These are phyloP conservation scores for Sedum album DNA, from an alignment of 164 flowering plant species.

Conservation along the genomic window DNA sequence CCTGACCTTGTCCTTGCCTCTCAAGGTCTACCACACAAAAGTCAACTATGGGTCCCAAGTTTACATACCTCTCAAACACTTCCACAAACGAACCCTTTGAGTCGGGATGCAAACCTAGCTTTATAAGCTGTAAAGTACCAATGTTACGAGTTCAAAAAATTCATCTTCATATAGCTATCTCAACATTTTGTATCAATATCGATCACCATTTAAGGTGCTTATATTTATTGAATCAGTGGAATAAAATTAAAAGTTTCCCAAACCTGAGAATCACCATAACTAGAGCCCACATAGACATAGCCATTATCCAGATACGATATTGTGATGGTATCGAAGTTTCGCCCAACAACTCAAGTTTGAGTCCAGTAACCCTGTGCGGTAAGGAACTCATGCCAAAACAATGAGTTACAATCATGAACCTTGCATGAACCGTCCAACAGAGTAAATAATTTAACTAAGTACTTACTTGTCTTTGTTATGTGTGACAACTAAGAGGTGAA, in stretches of 20 bases:
- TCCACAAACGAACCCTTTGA: slow-evolving; percentile 95
- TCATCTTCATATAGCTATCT: too few species aligned
- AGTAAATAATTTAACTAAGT: slow-evolving; percentile 5
- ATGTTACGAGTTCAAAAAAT: too few species aligned
- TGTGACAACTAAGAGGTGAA: too few species aligned
- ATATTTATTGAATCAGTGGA: too few species aligned
- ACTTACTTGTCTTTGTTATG: too few species aligned
- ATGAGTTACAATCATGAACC: neutral
- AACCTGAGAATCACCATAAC: slow-evolving; percentile 98
- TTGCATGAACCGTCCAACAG: neutral
- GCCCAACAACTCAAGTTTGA: too few species aligned
- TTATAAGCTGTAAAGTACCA: slow-evolving; percentile 69
- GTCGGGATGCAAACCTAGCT: slow-evolving; percentile 88
- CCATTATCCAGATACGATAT: slow-evolving; percentile 95
- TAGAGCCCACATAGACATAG: slow-evolving; percentile 86
- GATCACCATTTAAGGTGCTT: too few species aligned
- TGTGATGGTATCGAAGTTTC: slow-evolving; percentile 85
- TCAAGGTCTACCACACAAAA: too few species aligned
- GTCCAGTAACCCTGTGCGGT: slow-evolving; percentile 79
- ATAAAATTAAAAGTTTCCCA: neutral
- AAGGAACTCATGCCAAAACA: neutral
- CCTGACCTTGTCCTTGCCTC: too few species aligned
- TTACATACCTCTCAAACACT: slow-evolving; percentile 81
- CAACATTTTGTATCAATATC: too few species aligned
- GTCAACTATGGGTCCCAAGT: too few species aligned